Percentiles rank a stretch among this genome's conserved stretches.
These are phyloP conservation scores for Beauveria brongniartii DNA, from an alignment of 2,329 filamentous ascomycete genomes.

Conservation along the genomic window DNA sequence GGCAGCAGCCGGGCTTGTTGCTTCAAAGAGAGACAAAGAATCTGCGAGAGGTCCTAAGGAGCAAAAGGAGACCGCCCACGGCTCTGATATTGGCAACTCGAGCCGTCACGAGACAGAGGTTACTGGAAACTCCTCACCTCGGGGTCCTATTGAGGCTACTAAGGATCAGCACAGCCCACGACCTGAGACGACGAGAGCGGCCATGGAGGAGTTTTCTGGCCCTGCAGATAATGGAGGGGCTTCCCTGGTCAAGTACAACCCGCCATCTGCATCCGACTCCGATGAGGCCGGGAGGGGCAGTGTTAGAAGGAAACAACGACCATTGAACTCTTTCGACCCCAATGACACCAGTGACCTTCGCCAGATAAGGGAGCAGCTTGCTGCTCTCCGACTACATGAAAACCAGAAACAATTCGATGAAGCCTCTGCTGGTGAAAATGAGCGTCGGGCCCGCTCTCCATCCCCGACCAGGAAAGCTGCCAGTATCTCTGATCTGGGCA, in stretches of 20 bases:
- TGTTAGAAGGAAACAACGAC: slow-evolving; percentile 28
- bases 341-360: slow-evolving; percentile 43
- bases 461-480: slow-evolving; percentile 10
- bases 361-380: slow-evolving; percentile 42
- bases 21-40: slow-evolving; percentile 28
- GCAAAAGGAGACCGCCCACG: neutral
- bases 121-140: neutral
- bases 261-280: slow-evolving; percentile 30
- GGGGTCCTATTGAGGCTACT: neutral
- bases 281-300: slow-evolving; percentile 31
- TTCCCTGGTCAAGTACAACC: slow-evolving; percentile 26
- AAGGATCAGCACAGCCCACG: neutral
- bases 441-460: slow-evolving; percentile 11
- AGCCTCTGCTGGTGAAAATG: neutral
- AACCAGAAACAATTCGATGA: slow-evolving; percentile 14
- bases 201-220: neutral
- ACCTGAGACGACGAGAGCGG: neutral
- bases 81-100: neutral
- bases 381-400: slow-evolving; percentile 29
- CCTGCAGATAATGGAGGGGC: neutral
- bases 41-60: neutral
- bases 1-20: slow-evolving; percentile 34
- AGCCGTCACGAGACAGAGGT: neutral
- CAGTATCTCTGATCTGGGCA: neutral
- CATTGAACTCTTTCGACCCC: slow-evolving; percentile 40